phyloP scores from a whole-genome alignment of 805 yeast genomes.

The Kregervanrija fluxuum region DNA sequence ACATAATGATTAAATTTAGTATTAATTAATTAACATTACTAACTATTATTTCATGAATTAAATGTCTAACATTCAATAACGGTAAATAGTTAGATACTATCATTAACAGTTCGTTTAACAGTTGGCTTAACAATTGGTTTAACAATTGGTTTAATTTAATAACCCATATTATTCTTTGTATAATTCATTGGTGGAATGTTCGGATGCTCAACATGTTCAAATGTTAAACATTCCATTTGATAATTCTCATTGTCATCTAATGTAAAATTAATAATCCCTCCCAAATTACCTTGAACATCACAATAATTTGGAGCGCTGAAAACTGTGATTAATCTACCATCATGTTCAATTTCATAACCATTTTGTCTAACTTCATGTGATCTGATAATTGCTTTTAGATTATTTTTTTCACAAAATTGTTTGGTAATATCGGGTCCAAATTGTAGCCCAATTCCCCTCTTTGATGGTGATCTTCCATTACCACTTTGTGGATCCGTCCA shows the following conservation, averaged over 20 bases:
- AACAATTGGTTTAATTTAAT: conserved; percentile 2
- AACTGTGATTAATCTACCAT: conserved; percentile 83
- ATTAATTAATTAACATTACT: too few relatives aligned
- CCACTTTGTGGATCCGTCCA: conserved; percentile 94
- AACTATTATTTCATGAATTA: too few relatives aligned
- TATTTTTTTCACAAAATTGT: conserved; percentile 63
- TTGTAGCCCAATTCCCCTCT: conserved; percentile 92
- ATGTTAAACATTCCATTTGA: conserved; percentile 49
- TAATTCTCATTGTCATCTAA: conserved; percentile 38
- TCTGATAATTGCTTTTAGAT: conserved; percentile 72
- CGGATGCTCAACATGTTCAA: conserved; percentile 85
- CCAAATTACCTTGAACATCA: conserved; percentile 84
- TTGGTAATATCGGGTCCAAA: conserved; percentile 95
- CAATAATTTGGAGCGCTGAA: conserved; percentile 98
- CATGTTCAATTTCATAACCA: conserved; percentile 85
- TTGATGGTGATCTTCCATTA: conserved; percentile 77
- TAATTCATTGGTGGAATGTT: conserved; percentile 93
- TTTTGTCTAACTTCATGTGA: conserved; percentile 94
- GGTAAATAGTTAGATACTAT: too few relatives aligned
- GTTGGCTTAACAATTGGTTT: not conserved
- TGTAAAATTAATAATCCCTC: conserved; percentile 76
- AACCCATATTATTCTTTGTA: conserved; percentile 41
- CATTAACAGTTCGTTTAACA: too few relatives aligned
- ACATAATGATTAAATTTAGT: too few relatives aligned
- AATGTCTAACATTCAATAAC: too few relatives aligned